phyloP scores from a whole-genome alignment of 805 yeast species.

The Yarrowia sp. region DNA sequence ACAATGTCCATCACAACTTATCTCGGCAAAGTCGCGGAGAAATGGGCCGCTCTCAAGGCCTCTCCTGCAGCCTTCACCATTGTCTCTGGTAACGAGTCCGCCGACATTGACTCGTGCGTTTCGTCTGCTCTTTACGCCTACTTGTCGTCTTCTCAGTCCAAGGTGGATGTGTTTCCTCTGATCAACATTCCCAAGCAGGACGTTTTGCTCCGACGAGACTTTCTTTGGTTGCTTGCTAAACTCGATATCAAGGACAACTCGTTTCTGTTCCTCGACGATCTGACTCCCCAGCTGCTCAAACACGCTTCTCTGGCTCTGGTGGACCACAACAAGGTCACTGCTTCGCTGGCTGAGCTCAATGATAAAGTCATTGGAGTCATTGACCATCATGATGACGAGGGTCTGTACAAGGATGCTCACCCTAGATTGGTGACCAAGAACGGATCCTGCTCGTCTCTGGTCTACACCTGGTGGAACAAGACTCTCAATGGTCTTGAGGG shows the following conservation, averaged over 20 bases:
- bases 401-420: slow-evolving; percentile 45
- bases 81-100: slow-evolving; percentile 82
- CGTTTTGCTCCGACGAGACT: slow-evolving; percentile 67
- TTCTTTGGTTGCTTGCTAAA: slow-evolving; percentile 50
- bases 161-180: slow-evolving; percentile 54
- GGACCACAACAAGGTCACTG: slow-evolving; percentile 72
- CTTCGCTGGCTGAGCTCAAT: slow-evolving; percentile 46
- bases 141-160: slow-evolving; percentile 43
- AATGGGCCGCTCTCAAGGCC: slow-evolving; percentile 23
- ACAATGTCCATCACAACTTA: not conserved
- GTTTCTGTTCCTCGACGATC: slow-evolving; percentile 68
- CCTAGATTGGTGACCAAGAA: slow-evolving; percentile 62
- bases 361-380: slow-evolving; percentile 57
- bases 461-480: slow-evolving; percentile 55
- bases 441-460: slow-evolving; percentile 81
- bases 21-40: not conserved
- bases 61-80: slow-evolving; percentile 33
- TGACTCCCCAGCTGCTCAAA: slow-evolving; percentile 35
- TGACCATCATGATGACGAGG: slow-evolving; percentile 86
- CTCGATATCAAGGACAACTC: slow-evolving; percentile 49
- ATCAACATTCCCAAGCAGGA: slow-evolving; percentile 71
- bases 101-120: slow-evolving; percentile 80
- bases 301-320: slow-evolving; percentile 51
- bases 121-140: slow-evolving; percentile 73
- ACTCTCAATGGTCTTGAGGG: slow-evolving; percentile 29